Base-by-base conservation (phyloP, 345 rosid species). In the Populus euphratica region DNA sequence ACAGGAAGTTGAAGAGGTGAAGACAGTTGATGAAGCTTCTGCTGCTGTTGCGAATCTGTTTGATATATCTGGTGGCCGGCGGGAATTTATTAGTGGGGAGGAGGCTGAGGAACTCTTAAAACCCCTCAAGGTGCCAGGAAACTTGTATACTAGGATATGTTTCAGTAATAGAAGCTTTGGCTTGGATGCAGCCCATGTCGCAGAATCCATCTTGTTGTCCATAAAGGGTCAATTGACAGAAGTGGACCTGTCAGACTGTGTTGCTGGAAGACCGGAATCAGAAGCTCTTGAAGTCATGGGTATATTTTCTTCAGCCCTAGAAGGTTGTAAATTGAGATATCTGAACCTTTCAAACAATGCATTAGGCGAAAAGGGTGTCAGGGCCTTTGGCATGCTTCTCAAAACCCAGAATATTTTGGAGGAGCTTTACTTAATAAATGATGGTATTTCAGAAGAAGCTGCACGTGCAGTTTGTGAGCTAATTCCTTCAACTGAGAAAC, bases 381-480 rank as follows among this genome's bases (percentile, higher is more conserved):
- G 92, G 84, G 98, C 99, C 54, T 93, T 95, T 81, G 87, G 80
- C 38, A 71, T 87, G 56, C 98, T 95, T 25, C 85, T 95, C 56
- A 86, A 86, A 69, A 91, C 99, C 31, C 97, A 86, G 83, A 87
- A 83, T 68, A 83, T 84, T 77, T 78, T 95, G 82, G 94, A 91
- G 85, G 91, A 93, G 86, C 90, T 95, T 29, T 93, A 88, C 85
- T 73, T 95, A 78, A 92, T 93, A 90, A 95, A 93, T 69, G 93
- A 92, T 79, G 99, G 98, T 62, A 92, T 95, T 74, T 95, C 99
- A 1, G 90, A 92, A 82, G 99, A 95, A 88, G 98, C 98, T 72
- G 97, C 99, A 47, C 78, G 73, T 52, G 98, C 96, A 0, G 85
- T 95, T 70, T 85, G 87, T 20, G 98, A 91, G 79, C 69, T 95